These are phyloP conservation scores for Populus alba DNA, from an alignment of 345 rosid genomes.

Conservation along the genomic window DNA sequence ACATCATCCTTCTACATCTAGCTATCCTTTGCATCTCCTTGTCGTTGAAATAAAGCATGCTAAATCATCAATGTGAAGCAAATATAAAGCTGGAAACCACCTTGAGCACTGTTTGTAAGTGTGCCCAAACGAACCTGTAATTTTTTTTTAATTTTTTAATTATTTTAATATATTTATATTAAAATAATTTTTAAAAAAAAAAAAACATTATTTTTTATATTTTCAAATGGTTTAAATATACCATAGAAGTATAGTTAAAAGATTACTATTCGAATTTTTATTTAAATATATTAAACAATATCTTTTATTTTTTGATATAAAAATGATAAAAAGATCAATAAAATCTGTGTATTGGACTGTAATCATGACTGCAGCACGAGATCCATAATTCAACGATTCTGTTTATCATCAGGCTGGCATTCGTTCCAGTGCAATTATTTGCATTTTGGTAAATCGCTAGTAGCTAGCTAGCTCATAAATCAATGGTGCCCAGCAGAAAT, in stretches of 20 bases:
- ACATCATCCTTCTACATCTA: not conserved
- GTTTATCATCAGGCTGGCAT: not conserved
- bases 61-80: not conserved
- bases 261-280: no score
- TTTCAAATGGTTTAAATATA: no score
- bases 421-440: not conserved
- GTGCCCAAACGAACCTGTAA: no score
- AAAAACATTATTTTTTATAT: no score
- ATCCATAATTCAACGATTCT: not conserved
- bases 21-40: not conserved
- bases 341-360: not conserved
- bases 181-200: no score
- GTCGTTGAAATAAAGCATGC: not conserved
- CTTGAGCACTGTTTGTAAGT: not conserved
- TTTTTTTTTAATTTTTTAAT: no score
- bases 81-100: not conserved
- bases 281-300: no score
- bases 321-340: no score
- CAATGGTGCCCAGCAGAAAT: not conserved
- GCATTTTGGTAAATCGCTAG: not conserved
- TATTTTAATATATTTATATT: no score
- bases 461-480: not conserved
- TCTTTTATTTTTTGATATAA: no score
- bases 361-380: not conserved
- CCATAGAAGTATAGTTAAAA: no score